A percentile compares a stretch with the other conserved stretches of the same genome.
Conservation (phyloP, 2,329 filamentous ascomycete species). For the Aschersonia sp. region DNA sequence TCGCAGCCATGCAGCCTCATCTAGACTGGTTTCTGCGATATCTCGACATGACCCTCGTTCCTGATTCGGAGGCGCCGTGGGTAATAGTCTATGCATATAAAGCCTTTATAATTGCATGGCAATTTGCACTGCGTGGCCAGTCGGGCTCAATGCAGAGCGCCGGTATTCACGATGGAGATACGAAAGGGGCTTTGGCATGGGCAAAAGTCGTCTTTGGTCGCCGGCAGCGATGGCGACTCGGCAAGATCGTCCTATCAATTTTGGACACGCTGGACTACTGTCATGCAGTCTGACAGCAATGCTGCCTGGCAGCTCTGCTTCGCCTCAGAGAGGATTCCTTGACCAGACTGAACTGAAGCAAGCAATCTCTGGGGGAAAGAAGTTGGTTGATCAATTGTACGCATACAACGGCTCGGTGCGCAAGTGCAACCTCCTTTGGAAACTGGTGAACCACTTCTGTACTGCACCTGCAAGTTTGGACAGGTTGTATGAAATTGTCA, state of each 20-base stretch:
- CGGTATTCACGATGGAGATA: constrained; percentile 16
- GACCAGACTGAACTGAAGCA: too few species aligned
- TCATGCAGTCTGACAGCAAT: not conserved
- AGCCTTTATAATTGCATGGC: constrained; percentile 24
- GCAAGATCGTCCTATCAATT: constrained; percentile 13
- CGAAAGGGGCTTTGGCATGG: constrained; percentile 13
- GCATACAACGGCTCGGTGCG: too few species aligned
- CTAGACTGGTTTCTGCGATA: constrained; percentile 23
- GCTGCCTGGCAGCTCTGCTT: not conserved
- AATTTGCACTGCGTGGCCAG: constrained; percentile 15
- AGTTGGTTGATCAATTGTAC: too few species aligned
- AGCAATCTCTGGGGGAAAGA: too few species aligned
- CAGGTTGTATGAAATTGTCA: not conserved
- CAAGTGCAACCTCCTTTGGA: too few species aligned
- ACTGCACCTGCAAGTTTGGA: too few species aligned
- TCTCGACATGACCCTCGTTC: constrained; percentile 11
- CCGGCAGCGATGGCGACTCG: constrained; percentile 15
- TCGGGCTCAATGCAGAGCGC: constrained; percentile 17
- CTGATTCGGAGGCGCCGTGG: constrained; percentile 21
- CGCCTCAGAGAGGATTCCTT: not conserved
- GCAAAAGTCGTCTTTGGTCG: not conserved
- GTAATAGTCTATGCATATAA: constrained; percentile 23
- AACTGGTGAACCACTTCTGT: too few species aligned
- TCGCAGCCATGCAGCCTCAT: constrained; percentile 17
- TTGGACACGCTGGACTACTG: not conserved